phyloP scores from a whole-genome alignment of 805 yeast genomes.

The Pachysolen tannophilus region DNA sequence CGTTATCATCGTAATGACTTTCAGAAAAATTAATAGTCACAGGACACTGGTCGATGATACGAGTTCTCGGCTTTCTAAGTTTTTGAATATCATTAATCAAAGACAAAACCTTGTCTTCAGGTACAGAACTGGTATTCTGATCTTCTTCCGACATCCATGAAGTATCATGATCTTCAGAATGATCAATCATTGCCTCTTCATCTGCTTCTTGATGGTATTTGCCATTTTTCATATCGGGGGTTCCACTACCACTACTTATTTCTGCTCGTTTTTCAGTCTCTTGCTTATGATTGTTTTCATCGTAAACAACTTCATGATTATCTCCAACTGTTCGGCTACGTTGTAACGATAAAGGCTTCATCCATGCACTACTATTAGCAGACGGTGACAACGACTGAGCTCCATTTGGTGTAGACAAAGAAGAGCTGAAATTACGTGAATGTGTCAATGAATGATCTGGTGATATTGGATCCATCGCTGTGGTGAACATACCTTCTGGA shows the following conservation, averaged over 20 bases:
- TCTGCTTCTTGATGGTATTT: not conserved
- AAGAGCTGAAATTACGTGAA: not conserved
- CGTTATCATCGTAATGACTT: slow-evolving; percentile 1
- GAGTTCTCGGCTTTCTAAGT: slow-evolving; percentile 1
- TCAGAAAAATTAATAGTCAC: not conserved
- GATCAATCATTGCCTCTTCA: not conserved
- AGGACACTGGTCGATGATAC: slow-evolving; percentile 1
- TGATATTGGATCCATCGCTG: slow-evolving; percentile 12
- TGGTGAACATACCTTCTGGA: slow-evolving; percentile 23
- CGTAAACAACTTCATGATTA: not conserved
- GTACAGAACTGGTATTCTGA: too few relatives aligned
- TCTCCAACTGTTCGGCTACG: not conserved
- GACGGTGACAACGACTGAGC: too few relatives aligned
- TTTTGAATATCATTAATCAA: slow-evolving; percentile 1
- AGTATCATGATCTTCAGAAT: too few relatives aligned
- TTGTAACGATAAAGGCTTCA: slow-evolving; percentile 10
- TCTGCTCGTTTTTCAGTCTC: not conserved
- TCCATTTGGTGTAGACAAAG: not conserved
- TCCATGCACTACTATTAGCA: slow-evolving; percentile 8
- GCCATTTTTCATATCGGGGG: not conserved
- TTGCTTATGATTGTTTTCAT: not conserved
- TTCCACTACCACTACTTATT: too few relatives aligned
- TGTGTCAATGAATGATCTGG: slow-evolving; percentile 1
- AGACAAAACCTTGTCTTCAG: too few relatives aligned
- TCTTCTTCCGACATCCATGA: too few relatives aligned